phyloP scores from a whole-genome alignment of 208 protist species.

The Leishmania mexicana region DNA sequence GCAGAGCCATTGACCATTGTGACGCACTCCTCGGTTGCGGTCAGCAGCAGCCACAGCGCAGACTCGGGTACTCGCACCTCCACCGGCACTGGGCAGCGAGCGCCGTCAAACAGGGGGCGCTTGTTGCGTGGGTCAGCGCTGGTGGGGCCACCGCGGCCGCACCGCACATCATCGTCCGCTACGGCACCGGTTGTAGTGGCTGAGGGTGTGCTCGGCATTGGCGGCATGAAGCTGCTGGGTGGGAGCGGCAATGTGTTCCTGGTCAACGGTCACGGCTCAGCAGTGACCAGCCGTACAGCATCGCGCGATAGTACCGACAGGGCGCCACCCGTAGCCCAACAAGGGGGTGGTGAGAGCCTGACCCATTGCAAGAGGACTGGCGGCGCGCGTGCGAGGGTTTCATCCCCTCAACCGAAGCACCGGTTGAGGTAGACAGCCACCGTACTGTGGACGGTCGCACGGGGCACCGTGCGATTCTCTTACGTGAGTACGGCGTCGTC shows the following conservation, averaged over 20 bases:
- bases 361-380: not conserved
- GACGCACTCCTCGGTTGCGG: constrained; percentile 4
- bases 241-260: constrained; percentile 5
- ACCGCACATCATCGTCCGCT: not conserved
- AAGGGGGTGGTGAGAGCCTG: not conserved
- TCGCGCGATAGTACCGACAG: constrained; percentile 12
- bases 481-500: not conserved
- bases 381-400: not conserved
- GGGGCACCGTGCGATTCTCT: not conserved
- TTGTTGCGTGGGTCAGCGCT: constrained; percentile 20
- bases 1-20: not conserved
- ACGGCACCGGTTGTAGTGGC: not conserved
- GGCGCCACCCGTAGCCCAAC: not conserved
- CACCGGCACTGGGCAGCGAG: constrained; percentile 3
- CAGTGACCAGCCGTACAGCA: constrained; percentile 11
- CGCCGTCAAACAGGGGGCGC: constrained; percentile 13
- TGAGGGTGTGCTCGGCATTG: constrained; percentile 13
- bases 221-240: constrained; percentile 22
- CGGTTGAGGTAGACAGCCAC: not conserved
- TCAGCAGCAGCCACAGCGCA: constrained; percentile 4
- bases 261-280: constrained; percentile 1
- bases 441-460: too few species aligned
- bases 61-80: constrained; percentile 11
- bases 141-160: constrained; percentile 6
- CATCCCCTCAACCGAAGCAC: constrained; percentile 1